Evolutionary conservation across 164 flowering plant species (phyloP).

Genomic region (Nymphaea colorata): DNA sequence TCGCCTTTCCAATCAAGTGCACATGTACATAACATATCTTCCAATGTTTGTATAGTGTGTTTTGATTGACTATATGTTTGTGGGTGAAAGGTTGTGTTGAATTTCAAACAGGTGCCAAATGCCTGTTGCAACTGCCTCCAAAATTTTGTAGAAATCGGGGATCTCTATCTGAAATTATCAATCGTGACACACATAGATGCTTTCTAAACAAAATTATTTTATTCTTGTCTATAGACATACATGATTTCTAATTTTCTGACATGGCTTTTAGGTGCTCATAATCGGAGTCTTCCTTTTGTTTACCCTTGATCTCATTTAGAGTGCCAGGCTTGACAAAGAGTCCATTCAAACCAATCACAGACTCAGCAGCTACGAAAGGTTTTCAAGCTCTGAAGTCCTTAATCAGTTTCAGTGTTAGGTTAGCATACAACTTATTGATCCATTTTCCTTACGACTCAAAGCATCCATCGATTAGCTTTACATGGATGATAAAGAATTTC

Average conservation of each 20-base stretch:
- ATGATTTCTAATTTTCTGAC: neutral
- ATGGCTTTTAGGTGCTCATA: neutral
- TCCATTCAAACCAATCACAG: neutral
- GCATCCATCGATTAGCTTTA: neutral
- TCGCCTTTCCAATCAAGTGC: neutral
- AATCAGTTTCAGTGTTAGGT: neutral
- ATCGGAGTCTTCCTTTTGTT: neutral
- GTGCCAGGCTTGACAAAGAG: neutral
- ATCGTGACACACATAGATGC: neutral
- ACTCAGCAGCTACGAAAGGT: neutral
- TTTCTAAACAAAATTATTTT: neutral
- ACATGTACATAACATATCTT: constrained; percentile 3
- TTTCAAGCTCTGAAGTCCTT: neutral
- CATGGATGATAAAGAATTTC: neutral
- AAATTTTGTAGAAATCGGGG: neutral
- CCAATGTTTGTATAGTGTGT: neutral
- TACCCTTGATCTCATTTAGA: neutral
- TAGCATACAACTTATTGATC: neutral
- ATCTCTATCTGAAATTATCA: neutral
- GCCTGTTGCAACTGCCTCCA: neutral
- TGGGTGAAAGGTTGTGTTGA: constrained; percentile 1
- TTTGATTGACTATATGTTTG: constrained; percentile 4
- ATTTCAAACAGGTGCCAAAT: neutral
- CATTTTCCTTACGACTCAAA: neutral
- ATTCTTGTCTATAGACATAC: neutral